Evolutionary conservation across 129 eudicot genomes (phyloP).

Genomic region (Ambrosia artemisiifolia): DNA sequence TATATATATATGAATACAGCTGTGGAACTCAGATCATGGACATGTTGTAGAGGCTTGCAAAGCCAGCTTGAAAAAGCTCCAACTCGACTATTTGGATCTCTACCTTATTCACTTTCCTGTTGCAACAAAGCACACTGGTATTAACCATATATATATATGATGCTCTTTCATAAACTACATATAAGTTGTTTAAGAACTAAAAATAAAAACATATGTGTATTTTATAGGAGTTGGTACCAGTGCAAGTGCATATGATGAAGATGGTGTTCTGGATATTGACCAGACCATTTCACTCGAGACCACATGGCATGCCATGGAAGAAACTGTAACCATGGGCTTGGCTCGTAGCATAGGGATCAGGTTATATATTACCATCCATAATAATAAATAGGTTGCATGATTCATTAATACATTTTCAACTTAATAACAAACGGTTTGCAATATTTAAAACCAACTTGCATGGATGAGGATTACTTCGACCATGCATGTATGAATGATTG

Average conservation of each 20-base stretch:
- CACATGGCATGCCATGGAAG: conserved; percentile 96
- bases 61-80: conserved; percentile 83
- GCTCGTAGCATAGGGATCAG: conserved; percentile 91
- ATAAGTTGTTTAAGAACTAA: background rate
- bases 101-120: conserved; percentile 81
- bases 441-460: too few species aligned
- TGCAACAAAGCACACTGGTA: conserved; percentile 87
- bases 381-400: too few species aligned
- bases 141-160: background rate
- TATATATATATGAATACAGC: conserved; percentile 45
- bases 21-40: conserved; percentile 94
- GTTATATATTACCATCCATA: conserved; percentile 17
- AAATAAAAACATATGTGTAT: background rate
- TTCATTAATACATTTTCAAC: too few species aligned
- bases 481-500: background rate
- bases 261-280: conserved; percentile 81
- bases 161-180: background rate
- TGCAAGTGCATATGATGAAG: conserved; percentile 70
- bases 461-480: too few species aligned
- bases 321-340: conserved; percentile 70
- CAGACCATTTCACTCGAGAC: conserved; percentile 75
- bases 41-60: conserved; percentile 91
- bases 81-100: conserved; percentile 77
- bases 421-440: too few species aligned
- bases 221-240: conserved; percentile 74